phyloP scores from a whole-genome alignment of 176 grass and related monocot species.

The Eragrostis curvula region DNA sequence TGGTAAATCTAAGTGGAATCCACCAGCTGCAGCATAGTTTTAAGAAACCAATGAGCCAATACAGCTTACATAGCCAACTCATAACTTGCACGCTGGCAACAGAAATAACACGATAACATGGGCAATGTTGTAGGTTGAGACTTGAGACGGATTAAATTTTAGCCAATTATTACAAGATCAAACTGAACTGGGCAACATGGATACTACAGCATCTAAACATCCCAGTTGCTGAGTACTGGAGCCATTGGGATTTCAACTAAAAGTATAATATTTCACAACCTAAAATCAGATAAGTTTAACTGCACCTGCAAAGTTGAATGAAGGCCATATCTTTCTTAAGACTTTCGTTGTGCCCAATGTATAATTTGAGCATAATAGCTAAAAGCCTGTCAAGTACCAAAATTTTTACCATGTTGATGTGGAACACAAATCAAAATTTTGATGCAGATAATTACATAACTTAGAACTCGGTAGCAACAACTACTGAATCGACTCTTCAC shows the following conservation, averaged over 20 bases:
- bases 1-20: neutral
- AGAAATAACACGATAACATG: too few species aligned
- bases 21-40: neutral
- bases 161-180: neutral
- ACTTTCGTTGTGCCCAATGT: neutral
- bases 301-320: neutral
- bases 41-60: neutral
- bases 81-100: neutral
- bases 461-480: neutral
- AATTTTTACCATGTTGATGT: neutral
- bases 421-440: slow-evolving; percentile 16
- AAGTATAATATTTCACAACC: neutral
- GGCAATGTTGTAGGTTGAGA: neutral
- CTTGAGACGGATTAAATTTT: neutral
- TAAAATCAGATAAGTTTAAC: neutral
- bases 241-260: neutral
- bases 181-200: neutral
- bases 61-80: slow-evolving; percentile 17
- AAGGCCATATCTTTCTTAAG: neutral
- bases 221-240: neutral
- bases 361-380: neutral
- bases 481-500: neutral
- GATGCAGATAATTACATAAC: slow-evolving; percentile 1
- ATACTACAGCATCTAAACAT: neutral
- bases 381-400: neutral